phyloP scores from a whole-genome alignment of 2,329 filamentous ascomycete genomes.

The Gliomastix tumulicola region DNA sequence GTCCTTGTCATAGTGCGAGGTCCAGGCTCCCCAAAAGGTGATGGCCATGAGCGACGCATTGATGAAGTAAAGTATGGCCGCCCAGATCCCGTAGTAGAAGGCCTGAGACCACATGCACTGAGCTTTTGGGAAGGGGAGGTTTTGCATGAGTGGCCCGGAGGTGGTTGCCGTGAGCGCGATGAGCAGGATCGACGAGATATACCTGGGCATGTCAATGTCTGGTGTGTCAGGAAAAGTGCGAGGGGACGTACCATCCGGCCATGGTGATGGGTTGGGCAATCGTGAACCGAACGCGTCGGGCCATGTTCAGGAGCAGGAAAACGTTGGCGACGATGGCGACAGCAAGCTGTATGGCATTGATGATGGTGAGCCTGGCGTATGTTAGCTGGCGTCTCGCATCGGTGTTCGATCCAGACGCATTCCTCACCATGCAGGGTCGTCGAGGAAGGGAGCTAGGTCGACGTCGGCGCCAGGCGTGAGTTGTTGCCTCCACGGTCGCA shows the following conservation, averaged over 20 bases:
- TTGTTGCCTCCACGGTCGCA: conserved; percentile 67
- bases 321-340: conserved; percentile 74
- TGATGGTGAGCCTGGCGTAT: conserved; percentile 50
- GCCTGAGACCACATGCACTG: conserved; percentile 61
- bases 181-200: conserved; percentile 57
- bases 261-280: conserved; percentile 81
- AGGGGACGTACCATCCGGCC: conserved; percentile 58
- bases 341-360: conserved; percentile 73
- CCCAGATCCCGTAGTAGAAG: conserved; percentile 80
- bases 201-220: conserved; percentile 21
- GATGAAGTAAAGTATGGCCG: conserved; percentile 72
- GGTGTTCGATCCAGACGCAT: no score
- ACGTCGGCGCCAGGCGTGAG: conserved; percentile 37
- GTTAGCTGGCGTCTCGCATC: no score
- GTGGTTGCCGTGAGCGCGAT: conserved; percentile 61
- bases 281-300: conserved; percentile 69
- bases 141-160: conserved; percentile 42
- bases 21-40: conserved; percentile 71
- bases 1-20: conserved; percentile 65
- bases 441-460: conserved; percentile 42
- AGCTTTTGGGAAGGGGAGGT: conserved; percentile 10
- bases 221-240: background rate
- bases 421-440: conserved; percentile 63
- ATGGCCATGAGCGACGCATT: conserved; percentile 69
- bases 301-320: conserved; percentile 83